Percentiles rank a stretch among this genome's conserved stretches.
phyloP scores from a whole-genome alignment of 2,329 filamentous ascomycete species.

The Fusarium domesticum region DNA sequence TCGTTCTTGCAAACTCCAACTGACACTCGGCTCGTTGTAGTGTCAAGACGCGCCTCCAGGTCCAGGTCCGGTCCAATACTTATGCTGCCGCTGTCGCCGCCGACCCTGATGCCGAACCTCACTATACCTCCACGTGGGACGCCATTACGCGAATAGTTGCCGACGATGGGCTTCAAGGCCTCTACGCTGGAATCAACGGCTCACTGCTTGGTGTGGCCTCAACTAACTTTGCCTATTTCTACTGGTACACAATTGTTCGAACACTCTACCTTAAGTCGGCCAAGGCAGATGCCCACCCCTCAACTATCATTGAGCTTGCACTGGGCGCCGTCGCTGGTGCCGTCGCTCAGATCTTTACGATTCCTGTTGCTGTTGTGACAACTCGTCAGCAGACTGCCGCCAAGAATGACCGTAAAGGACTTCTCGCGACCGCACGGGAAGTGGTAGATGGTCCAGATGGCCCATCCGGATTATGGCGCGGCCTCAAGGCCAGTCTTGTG shows the following conservation, averaged over 20 bases:
- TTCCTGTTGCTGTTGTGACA: conserved; percentile 91
- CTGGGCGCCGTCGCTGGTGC: conserved; percentile 87
- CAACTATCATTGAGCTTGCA: conserved; percentile 77
- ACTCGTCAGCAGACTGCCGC: conserved; percentile 92
- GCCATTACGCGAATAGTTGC: conserved; percentile 81
- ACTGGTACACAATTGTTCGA: conserved; percentile 93
- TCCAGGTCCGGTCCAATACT: conserved; percentile 71
- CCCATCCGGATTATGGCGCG: conserved; percentile 85
- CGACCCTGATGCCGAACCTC: conserved; percentile 43
- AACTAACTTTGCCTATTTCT: conserved; percentile 99
- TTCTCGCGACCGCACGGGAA: conserved; percentile 83
- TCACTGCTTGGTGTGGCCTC: conserved; percentile 88
- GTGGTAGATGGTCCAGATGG: conserved; percentile 90
- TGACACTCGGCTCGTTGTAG: conserved; percentile 45
- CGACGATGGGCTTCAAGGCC: conserved; percentile 73
- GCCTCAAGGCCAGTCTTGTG: conserved; percentile 91
- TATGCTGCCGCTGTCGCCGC: conserved; percentile 42
- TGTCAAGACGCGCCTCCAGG: conserved; percentile 93
- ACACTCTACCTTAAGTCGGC: conserved; percentile 68
- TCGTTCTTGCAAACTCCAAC: not conserved
- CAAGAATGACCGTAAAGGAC: conserved; percentile 78
- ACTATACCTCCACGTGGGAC: conserved; percentile 86
- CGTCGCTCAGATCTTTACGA: conserved; percentile 91
- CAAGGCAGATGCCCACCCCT: conserved; percentile 54
- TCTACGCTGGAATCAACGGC: conserved; percentile 87